phyloP scores from a whole-genome alignment of 306 rosid genomes.

The Prunus mira region DNA sequence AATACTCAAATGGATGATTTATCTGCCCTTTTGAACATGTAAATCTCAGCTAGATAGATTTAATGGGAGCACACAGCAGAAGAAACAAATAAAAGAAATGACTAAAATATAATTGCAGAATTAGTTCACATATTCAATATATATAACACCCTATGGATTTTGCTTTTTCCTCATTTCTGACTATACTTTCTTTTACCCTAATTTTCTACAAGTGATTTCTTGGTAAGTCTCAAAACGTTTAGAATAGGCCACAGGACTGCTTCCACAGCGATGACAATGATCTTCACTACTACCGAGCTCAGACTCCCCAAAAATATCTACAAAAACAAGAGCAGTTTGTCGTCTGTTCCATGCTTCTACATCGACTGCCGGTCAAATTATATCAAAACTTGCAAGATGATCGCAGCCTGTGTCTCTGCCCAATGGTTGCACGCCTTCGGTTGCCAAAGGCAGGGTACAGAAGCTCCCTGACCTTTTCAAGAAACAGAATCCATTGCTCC shows the following conservation, averaged over 20 bases:
- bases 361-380: background rate
- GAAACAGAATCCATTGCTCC: constrained; percentile 65
- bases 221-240: background rate
- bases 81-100: background rate
- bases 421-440: constrained; percentile 32
- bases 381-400: constrained; percentile 62
- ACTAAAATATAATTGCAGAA: background rate
- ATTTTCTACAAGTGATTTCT: background rate
- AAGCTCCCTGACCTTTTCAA: constrained; percentile 52
- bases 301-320: background rate
- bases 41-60: too few species aligned
- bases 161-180: background rate
- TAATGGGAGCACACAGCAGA: too few species aligned
- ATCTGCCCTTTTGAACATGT: too few species aligned
- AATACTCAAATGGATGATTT: too few species aligned
- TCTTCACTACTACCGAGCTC: background rate
- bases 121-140: background rate
- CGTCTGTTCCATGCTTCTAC: background rate
- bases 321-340: background rate
- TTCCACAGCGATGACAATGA: background rate
- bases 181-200: background rate
- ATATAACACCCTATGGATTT: background rate
- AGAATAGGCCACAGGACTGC: background rate
- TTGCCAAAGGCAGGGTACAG: constrained; percentile 51
- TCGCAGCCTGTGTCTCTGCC: constrained; percentile 63